Percentiles rank a stretch among this genome's conserved stretches.
These are phyloP conservation scores for Leishmania tarentolae DNA, from an alignment of 208 protist genomes.

Conservation along the genomic window DNA sequence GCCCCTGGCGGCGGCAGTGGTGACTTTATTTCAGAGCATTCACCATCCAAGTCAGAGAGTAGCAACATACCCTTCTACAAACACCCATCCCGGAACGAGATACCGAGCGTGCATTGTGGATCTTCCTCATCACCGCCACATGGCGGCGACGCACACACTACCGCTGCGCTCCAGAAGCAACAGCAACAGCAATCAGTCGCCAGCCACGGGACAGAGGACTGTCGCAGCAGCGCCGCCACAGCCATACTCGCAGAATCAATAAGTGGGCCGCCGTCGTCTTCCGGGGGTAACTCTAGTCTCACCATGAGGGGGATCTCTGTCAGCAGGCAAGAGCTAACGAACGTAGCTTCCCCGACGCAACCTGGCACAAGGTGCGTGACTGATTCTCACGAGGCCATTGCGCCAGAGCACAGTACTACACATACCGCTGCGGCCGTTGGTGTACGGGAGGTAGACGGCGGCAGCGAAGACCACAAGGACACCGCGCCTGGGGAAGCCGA, in stretches of 20 bases:
- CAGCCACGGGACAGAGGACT: neutral
- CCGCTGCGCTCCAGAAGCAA: neutral
- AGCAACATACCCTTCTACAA: conserved; percentile 13
- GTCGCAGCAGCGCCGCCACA: neutral
- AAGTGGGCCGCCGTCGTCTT: neutral
- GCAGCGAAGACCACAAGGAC: neutral
- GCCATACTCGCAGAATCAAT: neutral
- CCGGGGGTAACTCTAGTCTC: neutral
- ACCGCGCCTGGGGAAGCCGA: neutral
- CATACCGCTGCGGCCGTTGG: neutral
- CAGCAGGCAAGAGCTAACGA: neutral
- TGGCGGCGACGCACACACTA: neutral
- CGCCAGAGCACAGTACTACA: conserved; percentile 4
- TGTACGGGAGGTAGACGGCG: neutral
- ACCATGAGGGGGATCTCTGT: neutral
- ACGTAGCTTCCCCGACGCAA: neutral
- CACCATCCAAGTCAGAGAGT: neutral
- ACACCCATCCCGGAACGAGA: conserved; percentile 9
- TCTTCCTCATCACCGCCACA: neutral
- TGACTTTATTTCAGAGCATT: neutral
- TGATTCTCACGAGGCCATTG: neutral
- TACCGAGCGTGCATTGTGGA: conserved; percentile 1
- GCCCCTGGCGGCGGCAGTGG: neutral
- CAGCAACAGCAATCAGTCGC: neutral
- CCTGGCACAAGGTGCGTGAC: neutral